Conservation (phyloP, 768 basidiomycete species). For the Collybiopsis confluens region DNA sequence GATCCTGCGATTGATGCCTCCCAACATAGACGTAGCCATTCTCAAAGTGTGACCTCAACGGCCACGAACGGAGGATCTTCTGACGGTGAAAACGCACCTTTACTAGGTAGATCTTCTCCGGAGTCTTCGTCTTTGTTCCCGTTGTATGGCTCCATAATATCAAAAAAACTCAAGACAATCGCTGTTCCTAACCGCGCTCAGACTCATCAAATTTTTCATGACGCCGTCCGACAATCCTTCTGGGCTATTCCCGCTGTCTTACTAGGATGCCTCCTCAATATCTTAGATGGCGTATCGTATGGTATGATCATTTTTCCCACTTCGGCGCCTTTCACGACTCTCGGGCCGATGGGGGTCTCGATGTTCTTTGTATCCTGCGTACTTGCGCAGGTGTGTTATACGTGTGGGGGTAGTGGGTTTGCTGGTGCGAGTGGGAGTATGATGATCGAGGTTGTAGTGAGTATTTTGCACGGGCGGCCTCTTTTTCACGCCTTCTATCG, state of each 20-base stretch:
- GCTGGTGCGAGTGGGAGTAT: conserved; percentile 89
- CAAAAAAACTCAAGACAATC: conserved; percentile 9
- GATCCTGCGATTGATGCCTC: conserved; percentile 1
- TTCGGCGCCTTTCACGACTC: conserved; percentile 68
- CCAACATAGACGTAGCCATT: neutral
- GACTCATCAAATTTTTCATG: conserved; percentile 6
- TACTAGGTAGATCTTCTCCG: neutral
- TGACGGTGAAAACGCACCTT: neutral
- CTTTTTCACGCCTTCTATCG: neutral
- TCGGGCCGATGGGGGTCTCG: conserved; percentile 88
- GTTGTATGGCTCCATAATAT: neutral
- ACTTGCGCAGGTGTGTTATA: conserved; percentile 53
- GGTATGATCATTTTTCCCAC: conserved; percentile 97
- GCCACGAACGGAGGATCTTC: neutral
- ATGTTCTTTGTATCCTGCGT: conserved; percentile 88
- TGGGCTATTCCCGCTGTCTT: conserved; percentile 76
- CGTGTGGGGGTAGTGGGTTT: conserved; percentile 84
- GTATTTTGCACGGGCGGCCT: conserved; percentile 21
- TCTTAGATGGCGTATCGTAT: conserved; percentile 93
- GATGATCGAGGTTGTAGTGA: conserved; percentile 98
- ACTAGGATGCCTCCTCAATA: conserved; percentile 80
- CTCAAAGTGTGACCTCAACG: neutral
- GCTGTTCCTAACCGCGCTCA: conserved; percentile 4
- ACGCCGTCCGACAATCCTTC: conserved; percentile 26
- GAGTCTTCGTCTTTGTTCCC: neutral